phyloP scores from a whole-genome alignment of 768 basidiomycete species.

The Mycena olivaceomarginata region DNA sequence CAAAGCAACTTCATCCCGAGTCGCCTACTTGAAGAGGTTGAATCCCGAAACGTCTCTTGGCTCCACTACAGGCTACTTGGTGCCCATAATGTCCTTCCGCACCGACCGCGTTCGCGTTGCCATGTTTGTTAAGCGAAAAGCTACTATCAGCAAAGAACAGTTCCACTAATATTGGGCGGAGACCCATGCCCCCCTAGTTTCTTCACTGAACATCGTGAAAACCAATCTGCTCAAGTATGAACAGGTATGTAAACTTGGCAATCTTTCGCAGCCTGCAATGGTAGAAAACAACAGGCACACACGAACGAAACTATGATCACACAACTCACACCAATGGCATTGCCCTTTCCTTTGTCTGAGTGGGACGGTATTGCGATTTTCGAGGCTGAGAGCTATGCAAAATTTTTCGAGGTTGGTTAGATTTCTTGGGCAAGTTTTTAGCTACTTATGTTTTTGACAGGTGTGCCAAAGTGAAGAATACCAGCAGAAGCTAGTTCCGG shows the following conservation, averaged over 20 bases:
- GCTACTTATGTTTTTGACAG: too few relatives aligned
- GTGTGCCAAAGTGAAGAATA: too few relatives aligned
- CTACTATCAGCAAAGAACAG: conserved; percentile 52
- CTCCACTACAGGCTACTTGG: too few relatives aligned
- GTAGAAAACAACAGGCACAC: too few relatives aligned
- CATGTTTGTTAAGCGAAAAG: conserved; percentile 51
- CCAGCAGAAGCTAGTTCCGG: too few relatives aligned
- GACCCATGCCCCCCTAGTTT: conserved; percentile 53
- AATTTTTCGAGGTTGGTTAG: conserved; percentile 25
- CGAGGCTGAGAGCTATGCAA: conserved; percentile 31
- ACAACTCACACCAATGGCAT: too few relatives aligned
- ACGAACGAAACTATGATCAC: too few relatives aligned
- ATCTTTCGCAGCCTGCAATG: too few relatives aligned
- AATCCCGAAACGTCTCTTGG: too few relatives aligned
- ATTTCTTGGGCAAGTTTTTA: too few relatives aligned
- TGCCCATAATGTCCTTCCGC: background rate
- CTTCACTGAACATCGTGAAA: conserved; percentile 55
- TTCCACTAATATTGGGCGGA: conserved; percentile 56
- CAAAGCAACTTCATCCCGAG: too few relatives aligned
- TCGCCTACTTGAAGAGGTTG: too few relatives aligned
- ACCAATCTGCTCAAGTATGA: conserved; percentile 59
- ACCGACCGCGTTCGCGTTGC: conserved; percentile 53
- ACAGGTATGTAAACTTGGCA: conserved; percentile 46
- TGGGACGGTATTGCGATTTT: conserved; percentile 34
- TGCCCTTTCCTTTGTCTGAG: background rate